A percentile compares a stretch with the other conserved stretches of the same genome.
Conservation (phyloP, 2,329 filamentous ascomycete genomes). For the Monosporascus ibericus region DNA sequence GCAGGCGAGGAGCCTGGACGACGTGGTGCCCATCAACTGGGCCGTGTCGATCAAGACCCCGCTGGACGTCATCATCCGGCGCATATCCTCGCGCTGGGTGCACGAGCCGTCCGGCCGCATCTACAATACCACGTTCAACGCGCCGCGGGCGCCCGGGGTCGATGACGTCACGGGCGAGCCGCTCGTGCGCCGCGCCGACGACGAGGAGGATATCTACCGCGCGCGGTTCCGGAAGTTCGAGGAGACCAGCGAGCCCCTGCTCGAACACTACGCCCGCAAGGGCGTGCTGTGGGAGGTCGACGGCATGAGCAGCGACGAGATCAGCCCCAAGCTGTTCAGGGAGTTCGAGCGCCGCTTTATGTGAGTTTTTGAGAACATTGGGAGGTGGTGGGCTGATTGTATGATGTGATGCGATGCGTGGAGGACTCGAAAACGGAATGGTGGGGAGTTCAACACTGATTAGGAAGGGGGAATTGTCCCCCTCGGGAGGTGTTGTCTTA, state of each 20-base stretch:
- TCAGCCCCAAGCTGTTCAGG: constrained; percentile 77
- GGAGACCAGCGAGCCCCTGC: constrained; percentile 75
- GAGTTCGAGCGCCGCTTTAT: constrained; percentile 76
- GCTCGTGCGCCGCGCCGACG: constrained; percentile 76
- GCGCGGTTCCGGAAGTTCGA: constrained; percentile 76
- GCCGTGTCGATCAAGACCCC: constrained; percentile 85
- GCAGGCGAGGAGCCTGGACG: constrained; percentile 74
- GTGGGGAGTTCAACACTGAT: too few species aligned
- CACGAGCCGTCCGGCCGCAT: constrained; percentile 86
- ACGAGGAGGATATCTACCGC: constrained; percentile 81
- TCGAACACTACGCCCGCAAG: constrained; percentile 82
- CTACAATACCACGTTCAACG: constrained; percentile 92
- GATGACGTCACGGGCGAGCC: constrained; percentile 90
- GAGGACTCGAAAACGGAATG: too few species aligned
- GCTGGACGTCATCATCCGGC: constrained; percentile 76
- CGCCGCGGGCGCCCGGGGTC: constrained; percentile 69
- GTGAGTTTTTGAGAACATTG: constrained; percentile 1
- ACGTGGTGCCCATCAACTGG: constrained; percentile 87
- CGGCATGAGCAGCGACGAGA: constrained; percentile 89
- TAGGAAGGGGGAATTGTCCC: too few species aligned
- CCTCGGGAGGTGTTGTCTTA: too few species aligned
- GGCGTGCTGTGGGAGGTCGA: constrained; percentile 82
- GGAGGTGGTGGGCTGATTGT: too few species aligned
- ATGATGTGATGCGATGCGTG: too few species aligned
- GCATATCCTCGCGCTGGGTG: constrained; percentile 89